Evolutionary conservation across 1,284 basidiomycete species (phyloP).

Genomic region (Phellopilus nigrolimitatus): DNA sequence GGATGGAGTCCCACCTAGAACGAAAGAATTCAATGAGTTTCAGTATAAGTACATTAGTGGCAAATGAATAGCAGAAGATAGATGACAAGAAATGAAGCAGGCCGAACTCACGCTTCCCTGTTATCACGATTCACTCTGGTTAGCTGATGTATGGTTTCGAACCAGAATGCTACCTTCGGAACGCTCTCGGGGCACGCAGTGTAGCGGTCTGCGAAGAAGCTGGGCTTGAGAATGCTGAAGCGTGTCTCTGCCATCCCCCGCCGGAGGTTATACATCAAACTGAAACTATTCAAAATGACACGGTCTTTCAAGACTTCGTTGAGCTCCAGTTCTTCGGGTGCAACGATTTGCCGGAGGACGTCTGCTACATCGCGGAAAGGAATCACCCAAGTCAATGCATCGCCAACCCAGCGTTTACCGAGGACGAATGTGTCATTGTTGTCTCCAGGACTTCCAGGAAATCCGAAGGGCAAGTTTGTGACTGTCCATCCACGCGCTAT

Average conservation of each 20-base stretch:
- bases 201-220: conserved; percentile 4
- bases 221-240: neutral
- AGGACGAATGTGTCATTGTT: neutral
- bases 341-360: neutral
- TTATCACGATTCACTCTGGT: no score
- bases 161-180: conserved; percentile 5
- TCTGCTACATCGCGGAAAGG: neutral
- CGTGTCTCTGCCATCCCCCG: neutral
- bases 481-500: neutral
- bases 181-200: conserved; percentile 3
- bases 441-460: no score
- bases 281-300: conserved; percentile 6
- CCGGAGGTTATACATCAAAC: neutral
- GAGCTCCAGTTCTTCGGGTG: neutral
- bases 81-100: no score
- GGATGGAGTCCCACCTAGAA: no score
- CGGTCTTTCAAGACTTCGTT: conserved; percentile 1
- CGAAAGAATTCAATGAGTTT: no score
- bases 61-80: no score
- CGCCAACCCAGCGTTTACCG: conserved; percentile 14
- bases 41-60: no score
- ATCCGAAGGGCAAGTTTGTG: neutral
- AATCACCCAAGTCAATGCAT: conserved; percentile 8
- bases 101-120: no score
- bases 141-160: no score